phyloP scores from a whole-genome alignment of 2,329 filamentous ascomycete genomes.

The Paecilomyces variotii region DNA sequence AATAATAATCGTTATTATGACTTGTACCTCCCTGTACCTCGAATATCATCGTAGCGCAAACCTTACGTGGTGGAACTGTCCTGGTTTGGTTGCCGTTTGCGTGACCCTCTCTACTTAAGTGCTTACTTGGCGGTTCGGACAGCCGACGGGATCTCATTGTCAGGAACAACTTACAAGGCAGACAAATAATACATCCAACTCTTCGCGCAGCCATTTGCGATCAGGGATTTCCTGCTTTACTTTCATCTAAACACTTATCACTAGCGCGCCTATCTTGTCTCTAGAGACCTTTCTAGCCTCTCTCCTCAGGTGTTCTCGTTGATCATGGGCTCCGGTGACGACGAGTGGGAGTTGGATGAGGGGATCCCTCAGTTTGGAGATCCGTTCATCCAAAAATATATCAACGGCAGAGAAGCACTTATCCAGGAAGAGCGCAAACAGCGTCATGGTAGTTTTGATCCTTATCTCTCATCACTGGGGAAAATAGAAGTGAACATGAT shows the following conservation, averaged over 20 bases:
- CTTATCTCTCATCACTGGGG: not conserved
- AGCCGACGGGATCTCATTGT: not conserved
- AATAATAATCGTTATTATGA: too few species aligned
- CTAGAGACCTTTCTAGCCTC: not conserved
- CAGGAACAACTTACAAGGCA: not conserved
- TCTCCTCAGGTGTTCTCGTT: not conserved
- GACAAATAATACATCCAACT: not conserved
- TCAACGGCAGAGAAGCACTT: constrained; percentile 65
- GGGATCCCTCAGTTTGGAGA: constrained; percentile 49
- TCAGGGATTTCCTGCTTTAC: not conserved
- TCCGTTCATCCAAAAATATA: constrained; percentile 74
- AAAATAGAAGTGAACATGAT: not conserved
- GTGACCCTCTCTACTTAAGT: not conserved
- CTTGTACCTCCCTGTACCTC: too few species aligned
- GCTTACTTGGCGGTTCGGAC: not conserved
- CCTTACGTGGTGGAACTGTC: not conserved
- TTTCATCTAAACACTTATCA: not conserved
- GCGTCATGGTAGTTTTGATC: constrained; percentile 58
- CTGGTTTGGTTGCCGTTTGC: not conserved
- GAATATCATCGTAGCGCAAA: not conserved
- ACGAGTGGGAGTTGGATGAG: constrained; percentile 31
- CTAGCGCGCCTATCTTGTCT: not conserved
- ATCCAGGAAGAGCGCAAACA: constrained; percentile 74
- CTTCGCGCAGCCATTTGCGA: not conserved
- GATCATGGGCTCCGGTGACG: constrained; percentile 5